phyloP scores from a whole-genome alignment of 495 filamentous ascomycete species.

The Clavariopsis aquatica region DNA sequence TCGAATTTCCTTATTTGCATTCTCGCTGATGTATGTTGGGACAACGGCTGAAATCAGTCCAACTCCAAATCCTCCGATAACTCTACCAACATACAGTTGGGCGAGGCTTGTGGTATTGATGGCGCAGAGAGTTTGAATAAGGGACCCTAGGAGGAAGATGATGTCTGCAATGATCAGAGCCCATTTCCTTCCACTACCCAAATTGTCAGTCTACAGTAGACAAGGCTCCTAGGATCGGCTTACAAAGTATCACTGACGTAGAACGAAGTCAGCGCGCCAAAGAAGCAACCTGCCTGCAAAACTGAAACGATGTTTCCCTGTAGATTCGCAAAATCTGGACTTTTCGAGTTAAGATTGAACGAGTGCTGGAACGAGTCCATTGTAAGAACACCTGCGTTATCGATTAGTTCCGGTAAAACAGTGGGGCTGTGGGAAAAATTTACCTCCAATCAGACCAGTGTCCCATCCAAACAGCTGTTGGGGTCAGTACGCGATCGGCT shows the following conservation, averaged over 20 bases:
- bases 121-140: conserved; percentile 42
- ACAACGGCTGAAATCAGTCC: conserved; percentile 46
- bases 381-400: conserved; percentile 19
- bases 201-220: conserved; percentile 21
- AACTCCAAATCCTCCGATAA: conserved; percentile 48
- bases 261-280: conserved; percentile 39
- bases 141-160: conserved; percentile 39
- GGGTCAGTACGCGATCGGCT: not conserved
- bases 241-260: conserved; percentile 39
- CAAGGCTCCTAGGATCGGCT: conserved; percentile 11
- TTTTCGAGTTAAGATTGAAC: conserved; percentile 33
- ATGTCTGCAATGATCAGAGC: conserved; percentile 37
- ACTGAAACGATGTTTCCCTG: conserved; percentile 60
- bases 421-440: not conserved
- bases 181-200: conserved; percentile 32
- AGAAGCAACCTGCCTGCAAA: conserved; percentile 49
- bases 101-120: conserved; percentile 39
- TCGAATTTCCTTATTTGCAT: conserved; percentile 48
- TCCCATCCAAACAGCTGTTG: conserved; percentile 35
- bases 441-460: conserved; percentile 30
- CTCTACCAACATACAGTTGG: conserved; percentile 46
- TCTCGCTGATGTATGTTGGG: conserved; percentile 51
- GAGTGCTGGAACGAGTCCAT: conserved; percentile 36
- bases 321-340: conserved; percentile 29
- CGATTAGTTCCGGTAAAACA: not conserved